Percentiles rank a stretch among this genome's conserved stretches.
Conservation (phyloP, 345 rosid species). For the Salix dunnii region DNA sequence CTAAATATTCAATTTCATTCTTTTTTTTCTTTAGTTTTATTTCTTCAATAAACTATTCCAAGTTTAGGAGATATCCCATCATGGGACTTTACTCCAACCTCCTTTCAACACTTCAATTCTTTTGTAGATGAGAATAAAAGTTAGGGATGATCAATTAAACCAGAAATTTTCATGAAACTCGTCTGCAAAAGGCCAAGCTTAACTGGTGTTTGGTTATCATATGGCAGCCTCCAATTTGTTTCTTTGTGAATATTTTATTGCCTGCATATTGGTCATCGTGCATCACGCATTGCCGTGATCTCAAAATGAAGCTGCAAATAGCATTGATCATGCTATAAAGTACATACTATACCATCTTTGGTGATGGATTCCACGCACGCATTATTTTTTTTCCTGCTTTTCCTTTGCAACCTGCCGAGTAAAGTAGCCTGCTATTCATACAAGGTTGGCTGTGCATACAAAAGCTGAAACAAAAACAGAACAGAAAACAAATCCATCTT, state of each 20-base stretch:
- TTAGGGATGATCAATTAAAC: constrained; percentile 7
- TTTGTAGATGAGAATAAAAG: constrained; percentile 4
- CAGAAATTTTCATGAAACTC: constrained; percentile 4
- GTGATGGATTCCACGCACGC: background rate
- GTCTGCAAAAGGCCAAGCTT: background rate
- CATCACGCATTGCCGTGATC: background rate
- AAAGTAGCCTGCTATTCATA: background rate
- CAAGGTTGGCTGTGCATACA: background rate
- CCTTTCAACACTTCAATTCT: constrained; percentile 15
- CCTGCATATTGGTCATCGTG: background rate
- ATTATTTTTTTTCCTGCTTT: background rate
- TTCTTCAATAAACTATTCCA: constrained; percentile 3
- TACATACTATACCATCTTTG: background rate
- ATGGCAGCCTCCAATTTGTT: constrained; percentile 3
- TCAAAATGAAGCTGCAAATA: background rate
- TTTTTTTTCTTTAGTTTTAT: background rate
- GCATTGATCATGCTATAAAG: background rate
- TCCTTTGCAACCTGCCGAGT: background rate
- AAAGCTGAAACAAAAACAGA: background rate
- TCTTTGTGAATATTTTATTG: background rate
- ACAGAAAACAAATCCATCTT: background rate
- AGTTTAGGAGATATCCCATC: constrained; percentile 47
- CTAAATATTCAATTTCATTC: constrained; percentile 22
- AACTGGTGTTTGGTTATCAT: background rate
- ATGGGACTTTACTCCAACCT: constrained; percentile 7